These are phyloP conservation scores for Xylariaceae sp. DNA, from an alignment of 2,329 filamentous ascomycete genomes.

Conservation along the genomic window DNA sequence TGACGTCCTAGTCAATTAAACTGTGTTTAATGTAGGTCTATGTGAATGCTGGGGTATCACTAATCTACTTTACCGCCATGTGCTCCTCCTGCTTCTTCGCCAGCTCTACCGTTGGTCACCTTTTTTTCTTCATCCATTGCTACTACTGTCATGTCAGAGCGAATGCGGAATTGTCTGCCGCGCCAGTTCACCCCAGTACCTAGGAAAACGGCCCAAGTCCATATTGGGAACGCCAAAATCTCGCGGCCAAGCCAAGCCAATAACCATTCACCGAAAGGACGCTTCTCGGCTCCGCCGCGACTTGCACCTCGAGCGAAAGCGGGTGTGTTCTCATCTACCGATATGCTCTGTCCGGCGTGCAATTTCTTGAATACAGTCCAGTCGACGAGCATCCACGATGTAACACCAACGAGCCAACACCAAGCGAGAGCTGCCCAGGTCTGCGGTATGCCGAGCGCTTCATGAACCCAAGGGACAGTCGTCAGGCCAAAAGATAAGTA, in stretches of 20 bases:
- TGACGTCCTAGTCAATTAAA: too few relatives aligned
- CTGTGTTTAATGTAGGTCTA: too few relatives aligned
- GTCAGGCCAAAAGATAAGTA: slow-evolving; percentile 83
- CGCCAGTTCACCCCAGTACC: slow-evolving; percentile 88
- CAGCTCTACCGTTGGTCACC: not conserved
- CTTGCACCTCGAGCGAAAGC: slow-evolving; percentile 66
- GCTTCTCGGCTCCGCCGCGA: slow-evolving; percentile 50
- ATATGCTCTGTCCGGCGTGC: slow-evolving; percentile 74
- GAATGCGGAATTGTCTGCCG: slow-evolving; percentile 80
- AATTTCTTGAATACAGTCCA: slow-evolving; percentile 74
- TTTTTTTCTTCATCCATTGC: slow-evolving; percentile 42
- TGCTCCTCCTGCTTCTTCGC: not conserved
- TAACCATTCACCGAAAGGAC: slow-evolving; percentile 74
- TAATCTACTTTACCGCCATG: slow-evolving; percentile 17
- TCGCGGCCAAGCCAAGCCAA: slow-evolving; percentile 86
- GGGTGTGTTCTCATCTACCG: slow-evolving; percentile 75
- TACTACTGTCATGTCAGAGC: slow-evolving; percentile 80
- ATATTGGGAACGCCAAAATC: slow-evolving; percentile 82
- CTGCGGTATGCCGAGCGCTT: slow-evolving; percentile 57
- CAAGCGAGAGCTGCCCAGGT: slow-evolving; percentile 71
- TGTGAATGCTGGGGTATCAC: too few relatives aligned
- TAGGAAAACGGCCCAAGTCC: slow-evolving; percentile 88
- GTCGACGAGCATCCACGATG: slow-evolving; percentile 77
- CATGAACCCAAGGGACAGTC: slow-evolving; percentile 68
- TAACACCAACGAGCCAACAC: slow-evolving; percentile 71